phyloP scores from a whole-genome alignment of 1,139 yeast species.

The Candida glucosophila region DNA sequence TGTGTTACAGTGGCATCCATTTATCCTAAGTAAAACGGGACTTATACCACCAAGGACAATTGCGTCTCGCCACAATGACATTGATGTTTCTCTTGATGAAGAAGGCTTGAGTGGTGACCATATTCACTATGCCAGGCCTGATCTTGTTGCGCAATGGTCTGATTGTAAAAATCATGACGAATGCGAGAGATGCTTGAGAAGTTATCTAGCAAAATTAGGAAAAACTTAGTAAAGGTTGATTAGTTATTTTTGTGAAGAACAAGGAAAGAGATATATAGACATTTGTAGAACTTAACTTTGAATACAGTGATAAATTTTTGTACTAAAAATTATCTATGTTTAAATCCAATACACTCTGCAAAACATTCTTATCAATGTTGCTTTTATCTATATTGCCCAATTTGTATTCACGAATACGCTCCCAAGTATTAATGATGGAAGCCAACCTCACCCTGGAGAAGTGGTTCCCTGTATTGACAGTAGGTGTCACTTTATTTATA shows the following conservation, averaged over 20 bases:
- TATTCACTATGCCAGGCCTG: conserved; percentile 47
- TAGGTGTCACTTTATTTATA: conserved; percentile 57
- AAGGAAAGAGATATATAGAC: conserved; percentile 2
- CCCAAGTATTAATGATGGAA: conserved; percentile 42
- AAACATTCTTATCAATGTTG: conserved; percentile 1
- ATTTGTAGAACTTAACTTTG: neutral
- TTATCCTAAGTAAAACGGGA: conserved; percentile 60
- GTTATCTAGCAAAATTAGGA: conserved; percentile 19
- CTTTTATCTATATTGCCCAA: too few species aligned
- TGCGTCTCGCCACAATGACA: conserved; percentile 19
- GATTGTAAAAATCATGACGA: conserved; percentile 39
- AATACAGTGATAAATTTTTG: neutral
- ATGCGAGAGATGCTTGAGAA: conserved; percentile 44
- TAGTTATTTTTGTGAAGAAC: conserved; percentile 5
- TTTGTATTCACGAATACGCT: conserved; percentile 11
- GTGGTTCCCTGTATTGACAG: conserved; percentile 53
- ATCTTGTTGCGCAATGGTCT: conserved; percentile 53
- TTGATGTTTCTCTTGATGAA: conserved; percentile 7
- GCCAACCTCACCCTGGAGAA: conserved; percentile 30
- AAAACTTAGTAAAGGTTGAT: too few species aligned
- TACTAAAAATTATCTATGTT: conserved; percentile 13
- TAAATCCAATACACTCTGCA: conserved; percentile 8
- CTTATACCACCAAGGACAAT: conserved; percentile 52
- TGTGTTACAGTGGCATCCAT: conserved; percentile 90
- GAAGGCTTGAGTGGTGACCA: conserved; percentile 25